Evolutionary conservation across 768 basidiomycete genomes (phyloP).

Genomic region (Tulasnella sp.): DNA sequence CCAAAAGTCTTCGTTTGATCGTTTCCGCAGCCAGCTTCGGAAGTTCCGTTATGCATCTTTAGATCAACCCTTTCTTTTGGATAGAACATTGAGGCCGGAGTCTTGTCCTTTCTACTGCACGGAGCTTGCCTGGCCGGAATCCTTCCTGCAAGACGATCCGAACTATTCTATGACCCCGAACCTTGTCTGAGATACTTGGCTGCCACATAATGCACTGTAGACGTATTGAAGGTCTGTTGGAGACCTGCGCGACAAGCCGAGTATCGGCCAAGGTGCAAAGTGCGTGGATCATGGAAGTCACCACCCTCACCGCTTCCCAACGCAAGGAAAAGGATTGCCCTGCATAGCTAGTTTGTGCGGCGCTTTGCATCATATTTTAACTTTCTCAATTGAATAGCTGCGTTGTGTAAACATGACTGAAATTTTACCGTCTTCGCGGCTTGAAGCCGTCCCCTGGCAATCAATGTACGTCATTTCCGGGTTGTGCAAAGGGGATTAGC

Average conservation of each 20-base stretch:
- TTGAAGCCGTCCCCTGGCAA: neutral
- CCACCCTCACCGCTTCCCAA: neutral
- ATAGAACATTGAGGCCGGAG: neutral
- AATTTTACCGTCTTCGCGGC: constrained; percentile 1
- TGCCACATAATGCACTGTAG: neutral
- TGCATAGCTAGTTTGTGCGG: neutral
- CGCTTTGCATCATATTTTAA: neutral
- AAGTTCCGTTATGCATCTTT: neutral
- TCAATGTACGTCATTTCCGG: neutral
- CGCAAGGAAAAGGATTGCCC: neutral
- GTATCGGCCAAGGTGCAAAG: neutral
- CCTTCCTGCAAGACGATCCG: neutral
- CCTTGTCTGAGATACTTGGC: neutral
- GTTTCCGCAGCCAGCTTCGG: neutral
- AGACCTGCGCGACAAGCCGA: neutral
- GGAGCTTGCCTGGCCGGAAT: neutral
- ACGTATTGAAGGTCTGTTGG: neutral
- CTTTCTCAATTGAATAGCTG: neutral
- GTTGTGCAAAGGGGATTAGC: neutral
- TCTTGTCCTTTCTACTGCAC: neutral
- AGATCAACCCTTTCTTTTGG: neutral
- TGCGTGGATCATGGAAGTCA: neutral
- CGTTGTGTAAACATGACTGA: neutral
- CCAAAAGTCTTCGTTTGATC: neutral
- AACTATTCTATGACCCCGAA: neutral